A percentile compares a stretch with the other conserved stretches of the same genome.
Evolutionary conservation across 345 rosid species (phyloP).

Genomic region (Microthlaspi erraticum): DNA sequence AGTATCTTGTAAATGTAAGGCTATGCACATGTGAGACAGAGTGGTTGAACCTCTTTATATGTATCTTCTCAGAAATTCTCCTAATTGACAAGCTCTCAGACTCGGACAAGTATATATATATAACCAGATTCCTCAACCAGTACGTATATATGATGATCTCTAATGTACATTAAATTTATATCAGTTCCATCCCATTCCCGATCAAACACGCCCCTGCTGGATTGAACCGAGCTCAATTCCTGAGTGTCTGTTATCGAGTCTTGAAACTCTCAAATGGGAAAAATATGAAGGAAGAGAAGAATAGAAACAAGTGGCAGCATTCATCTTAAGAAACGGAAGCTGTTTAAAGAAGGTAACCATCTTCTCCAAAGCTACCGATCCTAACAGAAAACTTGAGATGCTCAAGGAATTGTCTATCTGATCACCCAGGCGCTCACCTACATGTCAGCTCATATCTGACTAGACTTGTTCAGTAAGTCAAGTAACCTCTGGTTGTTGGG

Average conservation of each 20-base stretch:
- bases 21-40: no score
- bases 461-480: no score
- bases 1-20: neutral
- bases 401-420: neutral
- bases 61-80: neutral
- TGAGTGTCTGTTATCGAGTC: constrained; percentile 1
- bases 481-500: no score
- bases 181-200: no score
- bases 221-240: constrained; percentile 8
- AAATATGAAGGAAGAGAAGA: neutral
- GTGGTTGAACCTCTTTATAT: no score
- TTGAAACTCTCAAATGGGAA: constrained; percentile 20
- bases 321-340: neutral
- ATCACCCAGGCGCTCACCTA: neutral
- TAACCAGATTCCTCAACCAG: no score
- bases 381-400: constrained; percentile 3
- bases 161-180: no score
- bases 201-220: neutral
- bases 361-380: neutral
- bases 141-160: no score
- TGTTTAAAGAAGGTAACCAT: neutral
- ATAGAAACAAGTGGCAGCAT: constrained; percentile 1
- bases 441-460: neutral
- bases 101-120: neutral
- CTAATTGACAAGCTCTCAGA: no score